Base-by-base conservation (phyloP, 805 yeast species). In the Candida vartiovaarae region DNA sequence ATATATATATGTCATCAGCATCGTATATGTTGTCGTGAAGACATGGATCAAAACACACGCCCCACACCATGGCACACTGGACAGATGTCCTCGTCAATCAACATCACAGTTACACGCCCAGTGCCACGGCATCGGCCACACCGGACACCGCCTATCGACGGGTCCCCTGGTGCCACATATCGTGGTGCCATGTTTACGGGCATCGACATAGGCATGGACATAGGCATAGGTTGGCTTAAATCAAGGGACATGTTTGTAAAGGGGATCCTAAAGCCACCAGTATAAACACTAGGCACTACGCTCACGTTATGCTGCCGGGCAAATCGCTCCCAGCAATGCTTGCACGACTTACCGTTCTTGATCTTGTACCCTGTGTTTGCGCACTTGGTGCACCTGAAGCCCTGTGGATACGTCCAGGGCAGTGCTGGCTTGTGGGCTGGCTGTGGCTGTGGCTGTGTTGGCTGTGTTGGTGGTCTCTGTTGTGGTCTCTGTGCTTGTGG, bases 91-190 rank as follows among this genome's bases (percentile, higher is more conserved):
- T 44, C 46, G 34, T 49, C 49, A 26, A 44, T 32, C 4, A 42
- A 26, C 39, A 43, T 24, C 34, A 43, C 42, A 3, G 43, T 15
- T 28, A 49, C 39, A 8, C 40, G 33, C 2, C 54, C 57, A 2
- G 42, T 31, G 2, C 59, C 57, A 9, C 56, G 39, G 24, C 59
- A 87, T 40, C 77, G 66, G 0, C 86, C 87, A 64, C 95, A 87
- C 3, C 81, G 51, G 0, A 70, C 60, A 1, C 95, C 95, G 1
- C 95, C 95, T 49, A 75, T 59, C 30, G 80, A 54, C 1, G 93
- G 91, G 54, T 86, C 95, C 2, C 95, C 95, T 0, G 95, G 93
- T 23, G 55, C 58, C 1, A 84, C 82, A 11, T 75, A 63, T 20
- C 72, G 40, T 6, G 51, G 50, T 1, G 34, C 20, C 20, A 15